Evolutionary conservation across 1,284 basidiomycete species (phyloP).

Genomic region (Ceratobasidium sp.): DNA sequence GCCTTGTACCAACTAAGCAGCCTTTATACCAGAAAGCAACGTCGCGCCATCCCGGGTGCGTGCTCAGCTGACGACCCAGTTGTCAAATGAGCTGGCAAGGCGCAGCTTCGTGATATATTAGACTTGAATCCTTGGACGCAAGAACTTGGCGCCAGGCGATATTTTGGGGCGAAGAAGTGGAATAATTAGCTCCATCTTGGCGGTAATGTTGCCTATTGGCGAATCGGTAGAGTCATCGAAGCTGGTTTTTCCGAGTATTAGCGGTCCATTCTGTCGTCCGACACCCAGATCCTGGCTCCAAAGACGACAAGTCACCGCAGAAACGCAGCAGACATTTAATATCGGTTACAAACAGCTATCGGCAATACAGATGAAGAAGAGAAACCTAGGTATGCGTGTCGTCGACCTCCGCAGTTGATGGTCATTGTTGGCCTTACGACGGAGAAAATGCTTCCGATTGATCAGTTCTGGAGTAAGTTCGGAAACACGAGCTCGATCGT

Average conservation of each 20-base stretch:
- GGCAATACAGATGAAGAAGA: not conserved
- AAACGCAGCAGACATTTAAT: not conserved
- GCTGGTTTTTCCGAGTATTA: constrained; percentile 10
- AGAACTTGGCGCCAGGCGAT: constrained; percentile 10
- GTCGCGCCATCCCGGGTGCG: not conserved
- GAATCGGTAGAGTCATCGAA: not conserved
- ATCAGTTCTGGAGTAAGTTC: not conserved
- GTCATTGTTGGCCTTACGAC: not conserved
- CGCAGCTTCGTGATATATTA: not conserved
- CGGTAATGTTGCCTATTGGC: constrained; percentile 10
- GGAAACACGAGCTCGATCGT: not conserved
- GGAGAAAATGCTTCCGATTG: constrained; percentile 3
- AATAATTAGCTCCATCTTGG: not conserved
- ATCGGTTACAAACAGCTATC: not conserved
- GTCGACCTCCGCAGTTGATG: not conserved
- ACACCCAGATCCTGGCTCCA: not conserved
- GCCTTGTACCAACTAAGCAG: not conserved
- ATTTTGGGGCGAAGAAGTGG: too few species aligned
- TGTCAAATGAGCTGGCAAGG: not conserved
- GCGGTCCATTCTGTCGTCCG: not conserved
- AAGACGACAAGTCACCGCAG: constrained; percentile 17
- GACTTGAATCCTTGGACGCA: not conserved
- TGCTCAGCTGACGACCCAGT: not conserved
- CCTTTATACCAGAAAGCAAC: not conserved
- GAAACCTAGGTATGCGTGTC: not conserved